Evolutionary conservation across 2,329 filamentous ascomycete species (phyloP), one percentile per base, ranked within the genome.

Genomic region (Exophiala mesophila): DNA sequence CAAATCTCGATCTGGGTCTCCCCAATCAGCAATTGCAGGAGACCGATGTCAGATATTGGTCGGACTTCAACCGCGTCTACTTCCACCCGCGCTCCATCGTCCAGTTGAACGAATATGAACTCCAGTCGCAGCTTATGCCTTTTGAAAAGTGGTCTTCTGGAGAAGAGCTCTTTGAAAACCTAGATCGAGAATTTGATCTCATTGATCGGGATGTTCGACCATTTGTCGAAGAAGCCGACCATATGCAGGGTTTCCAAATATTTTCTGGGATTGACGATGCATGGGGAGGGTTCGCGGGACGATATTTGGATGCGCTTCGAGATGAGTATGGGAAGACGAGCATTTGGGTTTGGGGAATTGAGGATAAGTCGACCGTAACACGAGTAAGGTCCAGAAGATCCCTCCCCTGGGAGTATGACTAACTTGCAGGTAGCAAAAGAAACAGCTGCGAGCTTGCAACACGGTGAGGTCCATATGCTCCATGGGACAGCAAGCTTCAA

Each of bases 161-260:
- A 8, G 79, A 83, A 52, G 84, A 89, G 33, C 73, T 96, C 4
- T 95, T 89, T 53, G 67, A 69, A 15, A 72, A 73, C 3, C 69
- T 89, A 5, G 84, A 90, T 61, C 80, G 77, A 57, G 88, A 94
- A 57, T 80, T 89, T 53, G 90, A 96, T 56, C 64, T 97, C 4
- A 69, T 96, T 3, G 92, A 98, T 60, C 78, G 89, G n/a, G 90
- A 98, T 61, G 69, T 96, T 52, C 75, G 92, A 26, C 82, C 82
- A 0, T 96, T 96, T 60, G 78, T 83, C 2, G 92, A 98, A 66
- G 92, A 97, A 65, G 92, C 88, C 52, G 92, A 98, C 63, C 82
- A 88, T 41, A 74, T 97, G 67, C 89, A 96, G 63, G 90, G 84
- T 0, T 71, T 98, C 13, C 90, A 97, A 61, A 61, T 89, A 8